Conservation (phyloP, 1,139 yeast genomes). For the Saccharomyces hybrid region DNA sequence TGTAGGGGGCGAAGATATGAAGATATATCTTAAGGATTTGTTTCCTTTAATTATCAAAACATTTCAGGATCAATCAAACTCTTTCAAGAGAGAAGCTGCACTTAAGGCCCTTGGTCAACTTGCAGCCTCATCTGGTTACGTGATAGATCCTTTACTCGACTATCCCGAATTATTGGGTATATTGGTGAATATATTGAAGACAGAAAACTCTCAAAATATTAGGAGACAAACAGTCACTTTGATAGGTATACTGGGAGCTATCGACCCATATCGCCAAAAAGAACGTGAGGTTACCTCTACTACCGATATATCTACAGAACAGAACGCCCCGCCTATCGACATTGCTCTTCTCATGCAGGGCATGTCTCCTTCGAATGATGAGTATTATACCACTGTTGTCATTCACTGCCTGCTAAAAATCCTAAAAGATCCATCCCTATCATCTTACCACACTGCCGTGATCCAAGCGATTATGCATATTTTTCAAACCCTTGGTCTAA, state of each 20-base stretch:
- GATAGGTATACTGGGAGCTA: conserved; percentile 89
- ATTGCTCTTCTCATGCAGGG: conserved; percentile 89
- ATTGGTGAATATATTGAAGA: conserved; percentile 70
- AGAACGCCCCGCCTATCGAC: conserved; percentile 84
- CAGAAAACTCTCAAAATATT: conserved; percentile 69
- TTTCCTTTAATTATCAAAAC: conserved; percentile 87
- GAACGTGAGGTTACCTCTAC: conserved; percentile 72
- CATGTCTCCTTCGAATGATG: conserved; percentile 88
- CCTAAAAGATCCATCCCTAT: conserved; percentile 74
- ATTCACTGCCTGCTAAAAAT: conserved; percentile 77
- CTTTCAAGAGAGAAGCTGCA: conserved; percentile 83
- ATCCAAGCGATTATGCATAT: conserved; percentile 89
- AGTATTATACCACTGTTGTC: conserved; percentile 93
- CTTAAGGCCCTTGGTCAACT: conserved; percentile 80
- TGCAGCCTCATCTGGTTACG: conserved; percentile 89
- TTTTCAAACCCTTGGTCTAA: conserved; percentile 78
- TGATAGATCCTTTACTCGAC: conserved; percentile 87
- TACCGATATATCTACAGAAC: conserved; percentile 61
- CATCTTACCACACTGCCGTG: conserved; percentile 82
- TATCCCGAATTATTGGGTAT: conserved; percentile 84
- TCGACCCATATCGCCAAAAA: conserved; percentile 92
- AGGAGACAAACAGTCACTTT: conserved; percentile 83
- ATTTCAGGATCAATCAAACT: conserved; percentile 88
- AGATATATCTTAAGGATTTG: conserved; percentile 60
- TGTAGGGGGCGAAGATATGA: conserved; percentile 83